A percentile compares a stretch with the other conserved stretches of the same genome.
Evolutionary conservation across 352 stramenopile genomes (phyloP).

Genomic region (Blastocystis sp.): DNA sequence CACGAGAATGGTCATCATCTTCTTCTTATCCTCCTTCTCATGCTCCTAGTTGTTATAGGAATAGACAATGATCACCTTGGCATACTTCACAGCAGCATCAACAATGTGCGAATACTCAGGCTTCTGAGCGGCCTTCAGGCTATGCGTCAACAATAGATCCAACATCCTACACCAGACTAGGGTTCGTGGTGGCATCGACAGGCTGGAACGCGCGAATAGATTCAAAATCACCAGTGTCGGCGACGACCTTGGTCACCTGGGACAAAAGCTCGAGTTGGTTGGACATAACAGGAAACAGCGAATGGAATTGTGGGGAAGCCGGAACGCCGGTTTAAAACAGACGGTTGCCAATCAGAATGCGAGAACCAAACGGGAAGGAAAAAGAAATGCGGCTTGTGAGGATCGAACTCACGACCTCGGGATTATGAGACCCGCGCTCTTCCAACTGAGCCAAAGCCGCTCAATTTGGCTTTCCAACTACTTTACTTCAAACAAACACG

Average conservation of each 20-base stretch:
- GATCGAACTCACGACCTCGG: conserved; percentile 56
- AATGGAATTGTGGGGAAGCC: not conserved
- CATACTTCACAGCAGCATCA: conserved; percentile 83
- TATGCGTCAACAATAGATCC: not conserved
- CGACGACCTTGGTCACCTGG: conserved; percentile 88
- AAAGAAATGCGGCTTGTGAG: conserved; percentile 56
- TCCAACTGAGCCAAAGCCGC: conserved; percentile 55
- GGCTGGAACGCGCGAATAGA: conserved; percentile 60
- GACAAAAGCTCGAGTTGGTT: conserved; percentile 83
- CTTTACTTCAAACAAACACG: not conserved
- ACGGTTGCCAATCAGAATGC: too few species aligned
- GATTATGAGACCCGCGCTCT: conserved; percentile 57
- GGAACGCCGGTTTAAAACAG: not conserved
- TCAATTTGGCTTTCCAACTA: too few species aligned
- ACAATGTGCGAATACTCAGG: conserved; percentile 86
- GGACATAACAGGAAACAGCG: not conserved
- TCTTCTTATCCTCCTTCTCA: conserved; percentile 66
- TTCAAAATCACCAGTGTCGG: conserved; percentile 87
- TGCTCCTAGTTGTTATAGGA: conserved; percentile 39
- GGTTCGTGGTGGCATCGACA: conserved; percentile 86
- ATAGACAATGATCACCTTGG: conserved; percentile 64
- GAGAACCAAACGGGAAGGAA: not conserved
- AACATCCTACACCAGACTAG: conserved; percentile 81
- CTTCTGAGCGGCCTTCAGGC: conserved; percentile 80
- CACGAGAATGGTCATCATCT: conserved; percentile 80